Evolutionary conservation across 73 alveolate genomes (phyloP), one percentile per base, ranked within the genome.

Genomic region (Paramecium tetraurelia): DNA sequence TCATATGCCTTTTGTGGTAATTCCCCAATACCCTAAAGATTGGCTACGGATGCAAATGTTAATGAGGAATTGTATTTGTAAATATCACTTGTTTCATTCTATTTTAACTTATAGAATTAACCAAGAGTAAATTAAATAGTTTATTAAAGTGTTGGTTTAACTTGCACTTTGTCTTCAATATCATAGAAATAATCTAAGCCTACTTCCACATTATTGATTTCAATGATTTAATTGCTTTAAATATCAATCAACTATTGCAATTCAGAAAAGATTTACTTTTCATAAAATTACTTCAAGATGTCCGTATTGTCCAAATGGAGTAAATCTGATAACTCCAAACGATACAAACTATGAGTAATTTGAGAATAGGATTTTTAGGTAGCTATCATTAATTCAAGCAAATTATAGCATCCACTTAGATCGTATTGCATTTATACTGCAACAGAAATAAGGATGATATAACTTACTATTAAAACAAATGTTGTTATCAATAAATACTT

Each of bases 1-100:
- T 72, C 86, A 36, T 72, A 33, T 35, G 86, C 86, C 24, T 29
- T 35, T 36, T 72, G 7, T 12, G 86, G 86, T 72, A 72, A 72
- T 72, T 72, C 9, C 4, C 86, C 86, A 36, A 72, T 35, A 33
- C 46, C 40, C 24, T 72, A 12, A 12, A 72, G 24, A 72, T 72
- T 40, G 21, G 86, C 57, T 1, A 40, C 86, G 2, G 59, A 72
- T 35, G 33, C 86, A 2, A 16, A 40, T 33, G 46, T 72, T 35
- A 33, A 20, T 11, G 86, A 53, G 31, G 69, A n/a, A 53, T 53
- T 53, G 21, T 53, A 53, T 53, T 18, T 53, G 29, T 16, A 12
- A 14, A 12, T 36, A 36, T 72, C 14, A 12, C 27, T 63, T 2
- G 84, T 63, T 2, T 63, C 46, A 63, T 63, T 63, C 9, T 31